phyloP scores from a whole-genome alignment of 768 basidiomycete species.

The Atractiella rhizophila region DNA sequence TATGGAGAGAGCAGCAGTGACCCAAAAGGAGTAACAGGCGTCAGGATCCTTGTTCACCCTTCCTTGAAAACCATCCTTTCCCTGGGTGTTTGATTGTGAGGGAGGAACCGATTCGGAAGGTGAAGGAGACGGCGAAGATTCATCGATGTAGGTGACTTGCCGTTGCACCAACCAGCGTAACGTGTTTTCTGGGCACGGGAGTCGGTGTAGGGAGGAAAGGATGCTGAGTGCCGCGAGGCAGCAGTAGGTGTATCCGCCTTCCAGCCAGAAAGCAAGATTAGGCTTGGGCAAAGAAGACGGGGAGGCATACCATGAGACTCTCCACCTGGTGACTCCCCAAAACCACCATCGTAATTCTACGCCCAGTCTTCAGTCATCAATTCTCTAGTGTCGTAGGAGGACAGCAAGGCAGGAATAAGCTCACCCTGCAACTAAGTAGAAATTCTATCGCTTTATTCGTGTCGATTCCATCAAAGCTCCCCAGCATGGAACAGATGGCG shows the following conservation, averaged over 20 bases:
- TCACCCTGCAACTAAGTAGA: constrained; percentile 46
- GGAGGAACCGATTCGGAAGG: neutral
- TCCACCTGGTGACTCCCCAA: constrained; percentile 49
- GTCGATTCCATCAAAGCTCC: constrained; percentile 54
- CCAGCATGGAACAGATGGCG: constrained; percentile 48
- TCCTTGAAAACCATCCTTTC: constrained; percentile 57
- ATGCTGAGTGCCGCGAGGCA: constrained; percentile 51
- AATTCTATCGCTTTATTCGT: constrained; percentile 36
- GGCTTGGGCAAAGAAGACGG: neutral
- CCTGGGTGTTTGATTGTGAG: neutral
- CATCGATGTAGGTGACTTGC: too few relatives aligned
- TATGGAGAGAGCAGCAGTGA: constrained; percentile 38
- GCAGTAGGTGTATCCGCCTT: constrained; percentile 86
- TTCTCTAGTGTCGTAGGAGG: neutral
- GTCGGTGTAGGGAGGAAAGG: constrained; percentile 20
- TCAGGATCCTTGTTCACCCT: constrained; percentile 68
- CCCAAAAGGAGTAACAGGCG: constrained; percentile 95
- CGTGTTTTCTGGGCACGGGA: constrained; percentile 29
- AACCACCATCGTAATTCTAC: constrained; percentile 91
- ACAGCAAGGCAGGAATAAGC: constrained; percentile 6
- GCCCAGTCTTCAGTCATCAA: constrained; percentile 1
- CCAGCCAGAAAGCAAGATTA: neutral
- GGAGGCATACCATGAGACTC: constrained; percentile 52
- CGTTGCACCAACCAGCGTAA: constrained; percentile 54
- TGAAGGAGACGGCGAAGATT: neutral